Evolutionary conservation across 331 rosid genomes (phyloP), one percentile per base, ranked within the genome.

Genomic region (Pyrus hybrid): DNA sequence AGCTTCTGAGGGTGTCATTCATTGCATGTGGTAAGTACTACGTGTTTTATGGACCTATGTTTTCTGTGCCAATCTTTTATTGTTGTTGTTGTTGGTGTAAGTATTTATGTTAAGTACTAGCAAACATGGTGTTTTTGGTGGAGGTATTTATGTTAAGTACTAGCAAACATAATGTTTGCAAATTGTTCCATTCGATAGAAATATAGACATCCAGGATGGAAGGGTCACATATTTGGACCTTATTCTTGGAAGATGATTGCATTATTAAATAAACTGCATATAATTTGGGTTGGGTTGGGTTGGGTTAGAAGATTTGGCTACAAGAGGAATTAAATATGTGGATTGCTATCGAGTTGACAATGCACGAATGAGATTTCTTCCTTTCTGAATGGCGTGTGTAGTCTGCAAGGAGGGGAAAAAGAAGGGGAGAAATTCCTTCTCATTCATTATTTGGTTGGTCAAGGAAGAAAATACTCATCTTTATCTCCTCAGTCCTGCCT

Each of bases 271-370:
- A 43, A 43, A 43, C 5, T 43, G 2, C 16, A 43, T 3, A 43
- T 43, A 43, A 17, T 54, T 54, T 54, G 61, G 54, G 54, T 47
- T 14, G 54, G 53, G 53, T 54, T 54, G 61, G 22, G 56, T 49
- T 14, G 61, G 21, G 16, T n/a, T 54, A 54, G 61, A 54, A 53
- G 99, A 94, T 72, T 92, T 94, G 99, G 90, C 99, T 68, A 67
- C 82, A n/a, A 86, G 77, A 88, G 99, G 99, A 82, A 85, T 94
- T 65, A 94, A 92, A 80, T 92, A 90, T 77, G 77, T 90, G 80
- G 99, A 94, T 81, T 94, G 96, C 35, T 32, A 92, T 68, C 97
- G 99, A 74, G 99, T 94, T 58, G 99, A 94, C 85, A 94, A 94
- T 78, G 99, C 97, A 54, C 81, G 86, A 87, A 97, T 92, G 80